A percentile compares a stretch with the other conserved stretches of the same genome.
Evolutionary conservation across 2,329 filamentous ascomycete species (phyloP).

Genomic region (Penicillium capsulatum): DNA sequence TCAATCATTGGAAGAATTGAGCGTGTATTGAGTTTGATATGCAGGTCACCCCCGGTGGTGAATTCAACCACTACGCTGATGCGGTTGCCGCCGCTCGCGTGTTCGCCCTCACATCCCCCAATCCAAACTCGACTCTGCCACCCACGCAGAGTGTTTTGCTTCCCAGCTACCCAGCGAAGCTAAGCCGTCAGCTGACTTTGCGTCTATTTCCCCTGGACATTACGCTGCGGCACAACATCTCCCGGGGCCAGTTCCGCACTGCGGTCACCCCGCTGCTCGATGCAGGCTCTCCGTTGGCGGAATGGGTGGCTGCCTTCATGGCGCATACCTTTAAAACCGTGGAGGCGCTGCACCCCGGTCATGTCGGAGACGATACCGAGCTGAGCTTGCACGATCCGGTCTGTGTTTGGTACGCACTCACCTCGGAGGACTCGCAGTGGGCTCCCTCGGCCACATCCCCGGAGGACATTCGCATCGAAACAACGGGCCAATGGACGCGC

Average conservation of each 20-base stretch:
- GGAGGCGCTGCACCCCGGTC: conserved; percentile 56
- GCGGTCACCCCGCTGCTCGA: conserved; percentile 54
- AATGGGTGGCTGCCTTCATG: conserved; percentile 70
- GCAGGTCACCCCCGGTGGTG: conserved; percentile 66
- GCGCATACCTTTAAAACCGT: conserved; percentile 67
- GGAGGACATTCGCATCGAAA: conserved; percentile 87
- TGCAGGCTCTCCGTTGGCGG: conserved; percentile 66
- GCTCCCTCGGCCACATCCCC: conserved; percentile 49
- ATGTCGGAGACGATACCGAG: conserved; percentile 48
- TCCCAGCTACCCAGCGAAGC: conserved; percentile 58
- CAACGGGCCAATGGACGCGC: conserved; percentile 86
- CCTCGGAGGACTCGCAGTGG: conserved; percentile 40
- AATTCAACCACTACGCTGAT: conserved; percentile 96
- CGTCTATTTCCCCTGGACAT: conserved; percentile 74
- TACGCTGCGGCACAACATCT: conserved; percentile 66
- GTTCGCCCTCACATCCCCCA: conserved; percentile 70
- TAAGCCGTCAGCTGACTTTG: conserved; percentile 62
- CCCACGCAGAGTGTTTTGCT: conserved; percentile 50
- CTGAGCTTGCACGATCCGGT: conserved; percentile 73
- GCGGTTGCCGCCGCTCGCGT: conserved; percentile 70
- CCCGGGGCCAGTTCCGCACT: conserved; percentile 55
- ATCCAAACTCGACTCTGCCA: conserved; percentile 76
- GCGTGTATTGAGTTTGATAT: background rate
- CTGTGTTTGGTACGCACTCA: conserved; percentile 73
- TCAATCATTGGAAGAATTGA: background rate